Base-by-base conservation (phyloP, 1,284 basidiomycete genomes). In the Nidula niveotomentosa region DNA sequence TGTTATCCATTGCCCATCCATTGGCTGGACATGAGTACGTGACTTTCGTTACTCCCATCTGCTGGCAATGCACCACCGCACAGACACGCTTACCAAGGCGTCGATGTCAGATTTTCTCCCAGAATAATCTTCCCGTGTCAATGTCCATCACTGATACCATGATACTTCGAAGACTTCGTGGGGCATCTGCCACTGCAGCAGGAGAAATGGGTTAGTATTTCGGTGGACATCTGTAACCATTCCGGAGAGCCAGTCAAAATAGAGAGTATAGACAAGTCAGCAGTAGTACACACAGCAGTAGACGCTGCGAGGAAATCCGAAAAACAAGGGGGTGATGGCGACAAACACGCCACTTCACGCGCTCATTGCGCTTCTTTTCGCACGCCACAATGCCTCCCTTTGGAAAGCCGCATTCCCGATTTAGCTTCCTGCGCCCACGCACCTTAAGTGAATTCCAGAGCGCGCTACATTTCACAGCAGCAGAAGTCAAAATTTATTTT, bases 71-170 rank as follows among this genome's bases (percentile, higher is more conserved):
- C 45, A 30, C 17, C 53, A 53, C 47, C 36, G 6, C 30, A 35
- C 53, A 23, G 15, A 15, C 30, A 30, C 30, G 49, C 15, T 35
- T 15, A 35, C 43, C 49, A 36, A 51, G 30, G 30, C 30, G 30
- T 30, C 30, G 30, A 30, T 30, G 30, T 30, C 39, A 3, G 39
- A 41, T 23, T 46, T 39, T 48, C 48, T 53, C 57, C 53, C 59
- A 58, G 52, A 61, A 63, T 60, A 61, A 53, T 49, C 8, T 46
- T 54, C 45, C 17, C 12, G 39, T 17, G 17, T 41, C 30, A 5
- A 35, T 35, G n/a, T 15, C n/a, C 58, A 59, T 60, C 58, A 60
- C 45, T 57, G 60, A 57, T 58, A 59, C 58, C 56, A 55, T 53
- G 56, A 59, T 55, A 30, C 4, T 4, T 30, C 30, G 30, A 30